Conservation (phyloP, 2,329 filamentous ascomycete genomes). For the Pestalotiopsis sp. region DNA sequence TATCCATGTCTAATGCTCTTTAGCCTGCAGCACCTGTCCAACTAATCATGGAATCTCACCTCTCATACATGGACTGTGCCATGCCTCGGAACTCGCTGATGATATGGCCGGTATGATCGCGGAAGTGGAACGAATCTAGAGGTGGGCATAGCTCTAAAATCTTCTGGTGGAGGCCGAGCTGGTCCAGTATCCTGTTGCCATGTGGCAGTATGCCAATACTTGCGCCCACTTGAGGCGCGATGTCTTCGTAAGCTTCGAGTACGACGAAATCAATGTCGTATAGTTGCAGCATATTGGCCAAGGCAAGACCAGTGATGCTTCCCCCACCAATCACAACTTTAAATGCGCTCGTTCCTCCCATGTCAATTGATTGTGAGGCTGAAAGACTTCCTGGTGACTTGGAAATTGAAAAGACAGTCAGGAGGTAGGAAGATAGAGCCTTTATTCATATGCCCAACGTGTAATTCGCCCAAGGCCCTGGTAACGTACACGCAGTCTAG, state of each 20-base stretch:
- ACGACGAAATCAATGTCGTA: slow-evolving; percentile 45
- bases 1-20: slow-evolving; percentile 15
- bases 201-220: slow-evolving; percentile 40
- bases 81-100: slow-evolving; percentile 3
- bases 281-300: slow-evolving; percentile 40
- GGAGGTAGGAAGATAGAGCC: not conserved
- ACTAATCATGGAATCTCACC: slow-evolving; percentile 15
- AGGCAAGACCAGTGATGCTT: slow-evolving; percentile 36
- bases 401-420: not conserved
- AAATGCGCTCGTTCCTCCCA: not conserved
- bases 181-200: slow-evolving; percentile 31
- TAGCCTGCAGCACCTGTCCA: slow-evolving; percentile 1
- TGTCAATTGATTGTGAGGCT: not conserved
- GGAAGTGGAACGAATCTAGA: not conserved
- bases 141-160: not conserved
- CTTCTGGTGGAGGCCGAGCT: not conserved
- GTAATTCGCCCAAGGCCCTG: not conserved
- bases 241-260: slow-evolving; percentile 37
- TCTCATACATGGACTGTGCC: not conserved
- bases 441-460: not conserved
- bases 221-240: slow-evolving; percentile 42
- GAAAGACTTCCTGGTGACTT: not conserved
- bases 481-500: not conserved
- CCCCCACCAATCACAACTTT: slow-evolving; percentile 21
- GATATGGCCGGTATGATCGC: not conserved